These are phyloP conservation scores for Hypoxylon sp. DNA, from an alignment of 2,329 filamentous ascomycete species.

Conservation along the genomic window DNA sequence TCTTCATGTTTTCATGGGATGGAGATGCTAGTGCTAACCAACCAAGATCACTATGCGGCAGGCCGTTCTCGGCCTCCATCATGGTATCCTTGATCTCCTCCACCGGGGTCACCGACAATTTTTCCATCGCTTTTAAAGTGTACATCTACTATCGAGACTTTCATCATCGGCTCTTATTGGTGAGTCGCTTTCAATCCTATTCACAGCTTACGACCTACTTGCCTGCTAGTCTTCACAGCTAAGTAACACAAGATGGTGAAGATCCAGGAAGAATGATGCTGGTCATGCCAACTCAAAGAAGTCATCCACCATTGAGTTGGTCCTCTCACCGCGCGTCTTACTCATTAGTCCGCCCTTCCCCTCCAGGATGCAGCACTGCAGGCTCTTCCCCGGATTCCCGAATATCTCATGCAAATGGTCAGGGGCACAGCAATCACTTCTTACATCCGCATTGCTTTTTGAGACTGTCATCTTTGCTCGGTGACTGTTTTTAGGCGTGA, in stretches of 20 bases:
- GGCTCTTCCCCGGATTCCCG: conserved; percentile 37
- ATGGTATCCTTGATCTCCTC: conserved; percentile 34
- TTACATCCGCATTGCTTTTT: conserved; percentile 7
- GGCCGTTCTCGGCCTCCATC: conserved; percentile 37
- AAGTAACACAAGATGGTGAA: conserved; percentile 1
- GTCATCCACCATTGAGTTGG: conserved; percentile 14
- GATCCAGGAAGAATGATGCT: conserved; percentile 8
- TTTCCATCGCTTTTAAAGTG: conserved; percentile 19
- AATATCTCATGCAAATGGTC: conserved; percentile 30
- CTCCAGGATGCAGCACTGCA: conserved; percentile 22
- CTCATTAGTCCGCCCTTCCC: conserved; percentile 11
- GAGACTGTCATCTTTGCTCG: conserved; percentile 19
- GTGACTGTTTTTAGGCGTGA: conserved; percentile 21
- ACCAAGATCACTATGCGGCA: conserved; percentile 16
- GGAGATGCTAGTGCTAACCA: conserved; percentile 25
- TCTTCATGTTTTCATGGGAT: conserved; percentile 23
- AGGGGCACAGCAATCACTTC: conserved; percentile 14
- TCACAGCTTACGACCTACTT: conserved; percentile 4
- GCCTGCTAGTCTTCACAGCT: not conserved
- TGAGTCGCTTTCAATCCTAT: not conserved
- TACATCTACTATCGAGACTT: conserved; percentile 1
- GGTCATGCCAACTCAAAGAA: conserved; percentile 3
- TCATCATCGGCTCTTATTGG: conserved; percentile 4
- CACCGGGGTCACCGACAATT: conserved; percentile 41
- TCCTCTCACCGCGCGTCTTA: conserved; percentile 12